A percentile compares a stretch with the other conserved stretches of the same genome.
Conservation (phyloP, 306 rosid genomes). For the Cotoneaster glaucophyllus region DNA sequence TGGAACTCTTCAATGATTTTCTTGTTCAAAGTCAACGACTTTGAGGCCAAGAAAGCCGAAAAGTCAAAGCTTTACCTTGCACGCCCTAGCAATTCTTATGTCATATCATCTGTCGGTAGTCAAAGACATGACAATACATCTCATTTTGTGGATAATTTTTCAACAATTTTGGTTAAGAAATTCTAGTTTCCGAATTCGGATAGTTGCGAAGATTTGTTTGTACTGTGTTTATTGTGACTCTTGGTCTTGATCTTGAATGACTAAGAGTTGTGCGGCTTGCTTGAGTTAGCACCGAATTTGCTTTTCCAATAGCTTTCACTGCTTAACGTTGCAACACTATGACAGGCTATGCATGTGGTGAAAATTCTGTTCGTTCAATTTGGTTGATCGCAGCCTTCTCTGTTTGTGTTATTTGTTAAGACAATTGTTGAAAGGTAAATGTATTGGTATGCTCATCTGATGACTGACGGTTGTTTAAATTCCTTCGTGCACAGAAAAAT, state of each 20-base stretch:
- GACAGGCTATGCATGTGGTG: not conserved
- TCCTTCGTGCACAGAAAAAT: conserved; percentile 3
- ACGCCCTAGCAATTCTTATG: not conserved
- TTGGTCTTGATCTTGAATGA: too few relatives aligned
- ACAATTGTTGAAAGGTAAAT: not conserved
- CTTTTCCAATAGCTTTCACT: not conserved
- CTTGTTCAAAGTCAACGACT: not conserved
- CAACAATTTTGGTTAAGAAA: not conserved
- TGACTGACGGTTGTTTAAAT: not conserved
- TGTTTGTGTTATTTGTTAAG: not conserved
- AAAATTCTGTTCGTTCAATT: not conserved
- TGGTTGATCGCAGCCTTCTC: not conserved
- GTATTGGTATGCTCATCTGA: too few relatives aligned
- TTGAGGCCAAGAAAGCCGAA: not conserved
- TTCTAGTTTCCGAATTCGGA: not conserved
- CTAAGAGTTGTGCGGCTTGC: not conserved
- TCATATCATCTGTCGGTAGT: not conserved
- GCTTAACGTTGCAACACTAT: not conserved
- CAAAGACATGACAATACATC: not conserved
- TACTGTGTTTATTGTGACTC: not conserved
- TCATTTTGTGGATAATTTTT: not conserved
- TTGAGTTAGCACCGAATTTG: not conserved
- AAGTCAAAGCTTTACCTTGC: not conserved
- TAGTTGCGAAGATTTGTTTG: not conserved
- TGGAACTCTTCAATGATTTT: not conserved